These are phyloP conservation scores for Penicillium thymicola DNA, from an alignment of 2,329 filamentous ascomycete species.

Conservation along the genomic window DNA sequence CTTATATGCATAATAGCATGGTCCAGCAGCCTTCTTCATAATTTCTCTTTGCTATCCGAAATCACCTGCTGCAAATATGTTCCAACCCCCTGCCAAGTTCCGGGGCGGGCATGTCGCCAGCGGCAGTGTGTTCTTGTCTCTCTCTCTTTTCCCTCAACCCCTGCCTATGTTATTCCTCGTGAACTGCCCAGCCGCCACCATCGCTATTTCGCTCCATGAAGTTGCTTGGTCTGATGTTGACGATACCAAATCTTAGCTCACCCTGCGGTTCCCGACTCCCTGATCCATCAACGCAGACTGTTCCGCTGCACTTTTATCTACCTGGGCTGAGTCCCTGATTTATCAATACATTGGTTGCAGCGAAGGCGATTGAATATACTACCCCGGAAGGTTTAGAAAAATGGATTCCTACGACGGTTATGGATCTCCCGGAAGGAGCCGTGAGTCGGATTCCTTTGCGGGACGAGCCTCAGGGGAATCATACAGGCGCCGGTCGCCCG, in stretches of 20 bases:
- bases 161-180: slow-evolving; percentile 24
- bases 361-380: neutral
- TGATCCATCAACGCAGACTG: neutral
- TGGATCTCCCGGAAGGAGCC: slow-evolving; percentile 43
- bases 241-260: slow-evolving; percentile 38
- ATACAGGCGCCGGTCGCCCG: slow-evolving; percentile 47
- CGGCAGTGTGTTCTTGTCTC: slow-evolving; percentile 20
- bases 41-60: slow-evolving; percentile 19
- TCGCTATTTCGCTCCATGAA: slow-evolving; percentile 21
- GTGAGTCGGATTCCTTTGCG: slow-evolving; percentile 41
- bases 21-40: slow-evolving; percentile 15
- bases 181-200: slow-evolving; percentile 21
- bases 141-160: slow-evolving; percentile 19
- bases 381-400: neutral
- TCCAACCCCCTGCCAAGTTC: slow-evolving; percentile 11
- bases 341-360: neutral
- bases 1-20: slow-evolving; percentile 10
- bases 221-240: slow-evolving; percentile 37
- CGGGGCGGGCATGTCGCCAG: slow-evolving; percentile 14
- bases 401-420: slow-evolving; percentile 51
- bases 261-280: slow-evolving; percentile 8
- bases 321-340: neutral
- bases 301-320: neutral
- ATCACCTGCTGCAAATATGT: slow-evolving; percentile 13
- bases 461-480: slow-evolving; percentile 36